These are phyloP conservation scores for Plantago elongata DNA, from an alignment of 257 asterid genomes.

Conservation along the genomic window DNA sequence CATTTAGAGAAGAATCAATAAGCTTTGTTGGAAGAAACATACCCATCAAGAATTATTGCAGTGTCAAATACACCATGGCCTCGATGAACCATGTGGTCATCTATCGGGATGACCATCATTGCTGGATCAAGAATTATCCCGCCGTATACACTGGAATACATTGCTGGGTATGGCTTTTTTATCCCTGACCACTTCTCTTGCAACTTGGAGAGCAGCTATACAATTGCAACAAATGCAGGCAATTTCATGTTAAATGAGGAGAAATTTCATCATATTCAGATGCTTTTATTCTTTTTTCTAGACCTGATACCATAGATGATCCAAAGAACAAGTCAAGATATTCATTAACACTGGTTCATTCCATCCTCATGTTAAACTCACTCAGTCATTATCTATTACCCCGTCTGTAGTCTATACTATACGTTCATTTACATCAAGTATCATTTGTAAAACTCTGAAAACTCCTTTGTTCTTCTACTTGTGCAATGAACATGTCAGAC, in stretches of 20 bases:
- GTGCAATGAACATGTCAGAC: not conserved
- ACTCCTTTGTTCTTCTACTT: not conserved
- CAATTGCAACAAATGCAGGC: constrained; percentile 4
- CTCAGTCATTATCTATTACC: no score
- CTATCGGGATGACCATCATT: constrained; percentile 84
- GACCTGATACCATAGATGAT: not conserved
- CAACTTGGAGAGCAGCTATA: constrained; percentile 61
- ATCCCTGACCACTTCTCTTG: constrained; percentile 69
- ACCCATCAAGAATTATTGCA: constrained; percentile 65
- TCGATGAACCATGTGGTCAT: constrained; percentile 95
- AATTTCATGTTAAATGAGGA: not conserved
- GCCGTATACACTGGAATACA: constrained; percentile 81
- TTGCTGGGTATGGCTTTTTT: constrained; percentile 71
- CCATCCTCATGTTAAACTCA: no score
- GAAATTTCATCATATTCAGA: not conserved
- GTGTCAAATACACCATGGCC: constrained; percentile 98
- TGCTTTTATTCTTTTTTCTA: not conserved
- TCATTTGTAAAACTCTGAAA: not conserved
- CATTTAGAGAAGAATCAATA: not conserved
- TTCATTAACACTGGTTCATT: no score
- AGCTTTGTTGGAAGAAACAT: constrained; percentile 2
- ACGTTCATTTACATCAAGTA: not conserved
- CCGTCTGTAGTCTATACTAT: no score
- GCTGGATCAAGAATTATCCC: constrained; percentile 86
- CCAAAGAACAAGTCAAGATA: not conserved